Conservation (phyloP, 805 yeast species). For the Teunomyces kruisii region DNA sequence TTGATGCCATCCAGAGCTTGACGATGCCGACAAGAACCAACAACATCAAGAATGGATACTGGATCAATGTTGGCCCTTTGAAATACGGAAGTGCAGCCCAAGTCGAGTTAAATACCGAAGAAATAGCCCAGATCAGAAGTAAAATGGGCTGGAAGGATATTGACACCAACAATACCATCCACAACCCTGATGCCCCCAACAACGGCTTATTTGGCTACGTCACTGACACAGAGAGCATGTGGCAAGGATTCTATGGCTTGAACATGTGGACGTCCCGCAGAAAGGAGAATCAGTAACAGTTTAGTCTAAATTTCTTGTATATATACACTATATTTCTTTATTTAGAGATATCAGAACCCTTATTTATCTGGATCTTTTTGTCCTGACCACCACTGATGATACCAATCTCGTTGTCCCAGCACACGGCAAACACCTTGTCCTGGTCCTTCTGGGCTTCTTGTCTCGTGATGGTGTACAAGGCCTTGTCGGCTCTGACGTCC, state of each 20-base stretch:
- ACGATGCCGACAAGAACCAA: conserved; percentile 29
- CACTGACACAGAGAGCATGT: conserved; percentile 63
- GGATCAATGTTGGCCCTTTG: conserved; percentile 93
- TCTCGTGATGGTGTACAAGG: conserved; percentile 80
- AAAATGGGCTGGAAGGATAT: conserved; percentile 63
- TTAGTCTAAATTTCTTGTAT: not conserved
- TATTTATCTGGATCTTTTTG: conserved; percentile 85
- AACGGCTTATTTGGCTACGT: conserved; percentile 55
- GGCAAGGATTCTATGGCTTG: conserved; percentile 79
- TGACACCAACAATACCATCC: conserved; percentile 13
- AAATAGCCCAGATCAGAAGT: conserved; percentile 52
- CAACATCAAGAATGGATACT: conserved; percentile 48
- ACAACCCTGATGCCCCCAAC: conserved; percentile 7
- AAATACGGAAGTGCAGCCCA: conserved; percentile 86
- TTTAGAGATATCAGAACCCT: conserved; percentile 30
- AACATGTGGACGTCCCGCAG: conserved; percentile 52
- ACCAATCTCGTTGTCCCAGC: conserved; percentile 79
- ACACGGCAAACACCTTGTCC: conserved; percentile 79
- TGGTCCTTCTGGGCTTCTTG: conserved; percentile 49
- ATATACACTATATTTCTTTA: conserved; percentile 6
- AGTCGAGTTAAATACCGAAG: conserved; percentile 74
- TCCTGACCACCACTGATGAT: conserved; percentile 93
- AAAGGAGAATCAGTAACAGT: conserved; percentile 18
- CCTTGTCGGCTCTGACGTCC: conserved; percentile 86
- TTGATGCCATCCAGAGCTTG: conserved; percentile 59